These are phyloP conservation scores for Fusarium heterosporum DNA, from an alignment of 2,329 filamentous ascomycete species.

Conservation along the genomic window DNA sequence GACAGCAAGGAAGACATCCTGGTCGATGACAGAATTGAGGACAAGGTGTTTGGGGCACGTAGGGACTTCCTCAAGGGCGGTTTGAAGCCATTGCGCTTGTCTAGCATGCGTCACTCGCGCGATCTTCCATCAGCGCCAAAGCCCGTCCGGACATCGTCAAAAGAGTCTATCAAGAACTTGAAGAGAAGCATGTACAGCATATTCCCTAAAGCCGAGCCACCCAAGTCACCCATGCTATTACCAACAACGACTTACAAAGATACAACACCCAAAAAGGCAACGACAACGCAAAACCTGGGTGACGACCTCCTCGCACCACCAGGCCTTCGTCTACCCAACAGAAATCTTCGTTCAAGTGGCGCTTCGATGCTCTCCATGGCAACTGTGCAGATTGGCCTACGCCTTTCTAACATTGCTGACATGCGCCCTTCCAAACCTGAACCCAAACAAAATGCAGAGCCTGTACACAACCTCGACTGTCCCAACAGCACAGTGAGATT, in stretches of 20 bases:
- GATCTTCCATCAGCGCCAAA: constrained; percentile 31
- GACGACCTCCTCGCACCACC: constrained; percentile 54
- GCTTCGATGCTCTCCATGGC: constrained; percentile 74
- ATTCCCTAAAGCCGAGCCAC: constrained; percentile 37
- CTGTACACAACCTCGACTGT: constrained; percentile 55
- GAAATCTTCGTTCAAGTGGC: constrained; percentile 63
- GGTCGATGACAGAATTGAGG: constrained; percentile 49
- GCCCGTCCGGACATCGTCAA: constrained; percentile 33
- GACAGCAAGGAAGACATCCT: constrained; percentile 29
- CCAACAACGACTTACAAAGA: constrained; percentile 61
- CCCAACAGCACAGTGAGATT: constrained; percentile 43
- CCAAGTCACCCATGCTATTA: constrained; percentile 52
- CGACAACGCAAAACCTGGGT: constrained; percentile 8
- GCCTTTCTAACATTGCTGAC: constrained; percentile 70
- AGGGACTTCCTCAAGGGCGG: constrained; percentile 36
- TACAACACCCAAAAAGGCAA: constrained; percentile 23
- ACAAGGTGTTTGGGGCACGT: constrained; percentile 45
- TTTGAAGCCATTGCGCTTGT: constrained; percentile 36
- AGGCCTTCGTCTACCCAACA: constrained; percentile 55
- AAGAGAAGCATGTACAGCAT: constrained; percentile 47
- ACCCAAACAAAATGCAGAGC: constrained; percentile 39
- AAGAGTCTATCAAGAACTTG: constrained; percentile 40
- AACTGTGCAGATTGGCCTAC: constrained; percentile 77
- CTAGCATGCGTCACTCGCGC: constrained; percentile 39
- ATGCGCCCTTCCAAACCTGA: constrained; percentile 52